Conservation (phyloP, 352 stramenopile species). For the Globisporangium polare region DNA sequence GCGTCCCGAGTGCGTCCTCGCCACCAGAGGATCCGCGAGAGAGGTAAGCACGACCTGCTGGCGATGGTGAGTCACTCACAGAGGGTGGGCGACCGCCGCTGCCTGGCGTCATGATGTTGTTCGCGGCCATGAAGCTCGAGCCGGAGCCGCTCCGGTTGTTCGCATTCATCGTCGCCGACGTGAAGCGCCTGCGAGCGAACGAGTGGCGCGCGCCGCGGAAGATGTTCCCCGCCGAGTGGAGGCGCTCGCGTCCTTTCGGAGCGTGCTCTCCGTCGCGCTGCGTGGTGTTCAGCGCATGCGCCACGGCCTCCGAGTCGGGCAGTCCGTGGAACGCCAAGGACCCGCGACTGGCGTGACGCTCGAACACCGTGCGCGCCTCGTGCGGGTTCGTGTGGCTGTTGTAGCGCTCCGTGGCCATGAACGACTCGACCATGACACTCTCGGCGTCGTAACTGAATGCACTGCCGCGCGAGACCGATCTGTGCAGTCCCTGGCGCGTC, state of each 20-base stretch:
- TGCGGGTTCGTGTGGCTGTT: constrained; percentile 28
- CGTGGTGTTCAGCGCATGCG: constrained; percentile 14
- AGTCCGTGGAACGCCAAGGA: constrained; percentile 76
- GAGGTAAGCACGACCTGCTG: background rate
- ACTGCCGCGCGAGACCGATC: constrained; percentile 53
- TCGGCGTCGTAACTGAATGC: constrained; percentile 89
- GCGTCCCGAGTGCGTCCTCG: constrained; percentile 20
- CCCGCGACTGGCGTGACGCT: constrained; percentile 79
- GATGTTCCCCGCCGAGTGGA: constrained; percentile 54
- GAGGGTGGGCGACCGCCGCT: background rate
- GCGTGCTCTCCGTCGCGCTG: constrained; percentile 4
- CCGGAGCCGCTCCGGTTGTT: background rate
- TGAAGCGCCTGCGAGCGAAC: constrained; percentile 46
- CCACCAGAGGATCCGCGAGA: background rate
- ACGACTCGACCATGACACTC: constrained; percentile 87
- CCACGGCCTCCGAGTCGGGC: constrained; percentile 22
- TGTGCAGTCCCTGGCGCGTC: constrained; percentile 20
- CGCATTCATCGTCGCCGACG: constrained; percentile 27
- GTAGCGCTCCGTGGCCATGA: constrained; percentile 78
- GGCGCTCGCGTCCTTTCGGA: constrained; percentile 13
- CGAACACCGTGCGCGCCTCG: constrained; percentile 57
- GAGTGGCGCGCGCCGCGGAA: constrained; percentile 63
- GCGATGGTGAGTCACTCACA: background rate
- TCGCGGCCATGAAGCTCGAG: constrained; percentile 3
- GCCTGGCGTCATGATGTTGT: background rate